Conservation (phyloP, 2,329 filamentous ascomycete species). For the Fusarium circinatum region DNA sequence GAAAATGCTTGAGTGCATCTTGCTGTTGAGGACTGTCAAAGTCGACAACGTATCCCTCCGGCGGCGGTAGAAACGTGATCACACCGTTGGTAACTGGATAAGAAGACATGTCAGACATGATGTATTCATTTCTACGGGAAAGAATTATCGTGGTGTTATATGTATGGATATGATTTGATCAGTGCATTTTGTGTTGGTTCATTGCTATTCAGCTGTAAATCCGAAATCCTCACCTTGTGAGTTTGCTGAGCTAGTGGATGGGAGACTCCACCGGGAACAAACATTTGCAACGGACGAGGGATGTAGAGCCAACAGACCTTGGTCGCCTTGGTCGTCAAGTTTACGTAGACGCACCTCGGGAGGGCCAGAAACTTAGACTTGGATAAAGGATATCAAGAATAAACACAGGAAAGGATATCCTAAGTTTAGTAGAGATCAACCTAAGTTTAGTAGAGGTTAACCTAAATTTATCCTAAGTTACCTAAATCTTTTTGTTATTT, state of each 20-base stretch:
- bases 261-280: neutral
- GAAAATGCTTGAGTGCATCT: slow-evolving; percentile 35
- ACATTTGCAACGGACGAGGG: neutral
- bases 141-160: neutral
- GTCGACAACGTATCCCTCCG: slow-evolving; percentile 45
- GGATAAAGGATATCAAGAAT: too few species aligned
- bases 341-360: neutral
- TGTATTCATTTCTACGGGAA: accelerated
- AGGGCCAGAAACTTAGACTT: accelerated
- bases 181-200: neutral
- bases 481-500: too few species aligned
- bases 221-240: neutral
- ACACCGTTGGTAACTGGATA: slow-evolving; percentile 38
- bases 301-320: neutral
- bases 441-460: accelerated
- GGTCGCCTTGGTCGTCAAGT: accelerated
- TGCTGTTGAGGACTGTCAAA: slow-evolving; percentile 45
- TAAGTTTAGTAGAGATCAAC: accelerated
- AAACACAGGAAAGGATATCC: too few species aligned
- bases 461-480: too few species aligned
- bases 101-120: slow-evolving; percentile 1
- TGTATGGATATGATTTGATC: neutral
- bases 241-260: neutral
- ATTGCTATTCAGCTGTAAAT: neutral
- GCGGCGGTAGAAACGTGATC: slow-evolving; percentile 38